Conservation (phyloP, 176 grass and related monocot species). For the Coix lacrymajobi region DNA sequence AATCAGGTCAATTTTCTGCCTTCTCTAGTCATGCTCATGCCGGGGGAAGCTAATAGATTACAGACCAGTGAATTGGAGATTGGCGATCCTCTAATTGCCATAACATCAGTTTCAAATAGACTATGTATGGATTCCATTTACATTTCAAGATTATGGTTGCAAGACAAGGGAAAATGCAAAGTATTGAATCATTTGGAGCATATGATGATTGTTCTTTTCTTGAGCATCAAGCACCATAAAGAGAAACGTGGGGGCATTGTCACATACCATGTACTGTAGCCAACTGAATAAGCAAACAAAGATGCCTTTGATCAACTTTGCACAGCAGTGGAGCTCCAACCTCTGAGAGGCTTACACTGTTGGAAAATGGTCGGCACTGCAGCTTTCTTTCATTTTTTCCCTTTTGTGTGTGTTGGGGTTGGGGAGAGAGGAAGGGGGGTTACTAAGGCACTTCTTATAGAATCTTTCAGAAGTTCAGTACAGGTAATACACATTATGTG, state of each 20-base stretch:
- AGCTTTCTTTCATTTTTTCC: not conserved
- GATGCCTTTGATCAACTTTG: conserved; percentile 25
- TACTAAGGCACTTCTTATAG: not conserved
- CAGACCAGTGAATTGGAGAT: not conserved
- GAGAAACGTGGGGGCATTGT: not conserved
- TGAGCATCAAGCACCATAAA: conserved; percentile 29
- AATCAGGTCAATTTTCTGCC: not conserved
- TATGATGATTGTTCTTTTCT: conserved; percentile 27
- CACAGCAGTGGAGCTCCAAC: not conserved
- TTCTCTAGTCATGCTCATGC: not conserved
- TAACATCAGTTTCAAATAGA: not conserved
- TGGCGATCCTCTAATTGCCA: not conserved
- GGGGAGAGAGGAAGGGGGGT: too few relatives aligned
- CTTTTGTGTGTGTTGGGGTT: too few relatives aligned
- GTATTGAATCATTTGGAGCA: not conserved
- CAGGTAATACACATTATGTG: too few relatives aligned
- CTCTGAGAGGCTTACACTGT: not conserved
- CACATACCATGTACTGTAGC: not conserved
- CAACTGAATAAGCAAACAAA: conserved; percentile 29
- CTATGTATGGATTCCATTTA: not conserved
- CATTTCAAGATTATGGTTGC: not conserved
- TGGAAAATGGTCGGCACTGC: not conserved
- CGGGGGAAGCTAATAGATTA: not conserved
- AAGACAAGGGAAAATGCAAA: not conserved
- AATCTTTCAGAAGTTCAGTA: not conserved